Conservation (phyloP, 805 yeast genomes). For the Kuraishia piskuri region DNA sequence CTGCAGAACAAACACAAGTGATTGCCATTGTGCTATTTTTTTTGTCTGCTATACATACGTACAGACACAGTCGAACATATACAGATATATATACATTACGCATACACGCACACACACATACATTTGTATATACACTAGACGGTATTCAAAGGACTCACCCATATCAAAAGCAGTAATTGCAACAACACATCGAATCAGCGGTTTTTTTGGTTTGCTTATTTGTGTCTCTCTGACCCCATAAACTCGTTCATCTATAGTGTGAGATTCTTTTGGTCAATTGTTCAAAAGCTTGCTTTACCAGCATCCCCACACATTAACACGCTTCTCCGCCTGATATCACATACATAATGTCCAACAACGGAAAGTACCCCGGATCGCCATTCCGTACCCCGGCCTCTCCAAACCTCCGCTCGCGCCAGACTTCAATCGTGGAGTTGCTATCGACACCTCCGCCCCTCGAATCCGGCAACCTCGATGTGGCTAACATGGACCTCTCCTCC, state of each 20-base stretch:
- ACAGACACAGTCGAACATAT: neutral
- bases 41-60: too few relatives aligned
- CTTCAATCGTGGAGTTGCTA: conserved; percentile 67
- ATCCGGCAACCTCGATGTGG: conserved; percentile 7
- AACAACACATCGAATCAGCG: neutral
- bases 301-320: too few relatives aligned
- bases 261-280: neutral
- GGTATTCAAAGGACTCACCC: neutral
- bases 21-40: neutral
- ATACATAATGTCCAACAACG: neutral
- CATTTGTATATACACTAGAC: neutral
- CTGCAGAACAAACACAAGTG: neutral
- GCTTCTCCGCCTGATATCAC: too few relatives aligned
- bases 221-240: too few relatives aligned
- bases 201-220: too few relatives aligned
- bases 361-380: conserved; percentile 25
- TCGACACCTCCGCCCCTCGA: conserved; percentile 70
- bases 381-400: conserved; percentile 29
- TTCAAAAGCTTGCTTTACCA: neutral
- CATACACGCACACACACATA: neutral
- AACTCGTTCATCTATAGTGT: too few relatives aligned
- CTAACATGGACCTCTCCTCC: conserved; percentile 8
- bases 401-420: conserved; percentile 34
- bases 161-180: neutral
- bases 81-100: too few relatives aligned